Evolutionary conservation across 306 rosid species (phyloP), one percentile per base, ranked within the genome.

Genomic region (Corylus americana): DNA sequence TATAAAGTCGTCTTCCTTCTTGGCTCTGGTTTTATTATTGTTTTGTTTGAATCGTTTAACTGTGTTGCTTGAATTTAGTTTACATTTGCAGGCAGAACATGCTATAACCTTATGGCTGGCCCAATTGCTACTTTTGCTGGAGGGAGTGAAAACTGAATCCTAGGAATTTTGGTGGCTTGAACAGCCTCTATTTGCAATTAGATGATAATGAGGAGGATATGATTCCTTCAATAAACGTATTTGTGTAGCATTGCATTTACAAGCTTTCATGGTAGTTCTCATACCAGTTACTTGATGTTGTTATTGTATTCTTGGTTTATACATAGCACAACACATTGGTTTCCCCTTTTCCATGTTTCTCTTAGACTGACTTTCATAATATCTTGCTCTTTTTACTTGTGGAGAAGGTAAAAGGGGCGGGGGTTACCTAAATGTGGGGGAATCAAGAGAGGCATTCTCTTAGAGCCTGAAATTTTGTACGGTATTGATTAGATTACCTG

Each of bases 91-190:
- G 20, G 47, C 45, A 14, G 13, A 63, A 14, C 42, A 31, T 31
- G 45, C 20, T 31, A 14, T 16, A 63, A 31, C 44, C 45, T 63
- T 9, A 63, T 63, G 14, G 44, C 70, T 63, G n/a, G 18, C 37
- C 13, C 66, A 59, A 59, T 59, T 25, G 35, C 37, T 25, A 59
- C 11, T 2, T 63, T 59, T 59, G 67, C 14, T 59, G 17, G 17
- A 25, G 67, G 25, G 67, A 22, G 62, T 18, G 39, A 61, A 59
- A 61, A 61, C 39, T 61, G 67, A 61, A 61, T 61, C 39, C 67
- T 25, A 11, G 67, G 35, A 61, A 61, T 61, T 61, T 31, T 63
- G 14, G 37, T 29, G 39, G 70, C 20, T 29, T 63, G 70, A 63
- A 14, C 7, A 29, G 45, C 42, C 70, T 14, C 18, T 14, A 7